These are phyloP conservation scores for Blumeriella jaapii DNA, from an alignment of 2,329 filamentous ascomycete species.

Conservation along the genomic window DNA sequence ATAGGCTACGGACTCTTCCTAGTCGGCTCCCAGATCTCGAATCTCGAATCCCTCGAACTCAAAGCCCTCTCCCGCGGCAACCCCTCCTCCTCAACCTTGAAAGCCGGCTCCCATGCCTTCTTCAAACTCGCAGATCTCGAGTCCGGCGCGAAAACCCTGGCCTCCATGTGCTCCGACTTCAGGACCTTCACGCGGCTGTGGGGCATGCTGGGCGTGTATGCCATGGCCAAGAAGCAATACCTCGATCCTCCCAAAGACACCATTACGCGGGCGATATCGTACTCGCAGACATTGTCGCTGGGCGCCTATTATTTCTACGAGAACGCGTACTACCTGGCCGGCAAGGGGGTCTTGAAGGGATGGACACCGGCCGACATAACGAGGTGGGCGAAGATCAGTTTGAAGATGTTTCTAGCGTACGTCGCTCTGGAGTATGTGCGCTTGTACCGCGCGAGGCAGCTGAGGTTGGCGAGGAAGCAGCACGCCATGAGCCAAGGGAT, in stretches of 20 bases:
- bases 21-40: conserved; percentile 6
- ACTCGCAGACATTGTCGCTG: conserved; percentile 2
- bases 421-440: conserved; percentile 6
- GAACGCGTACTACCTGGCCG: conserved; percentile 9
- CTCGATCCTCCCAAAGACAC: conserved; percentile 5
- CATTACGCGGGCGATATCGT: conserved; percentile 1
- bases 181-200: conserved; percentile 7
- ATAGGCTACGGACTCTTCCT: conserved; percentile 6
- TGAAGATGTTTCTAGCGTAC: conserved; percentile 8
- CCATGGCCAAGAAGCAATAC: conserved; percentile 8
- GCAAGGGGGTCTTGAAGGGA: conserved; percentile 6
- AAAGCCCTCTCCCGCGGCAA: conserved; percentile 3
- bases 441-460: conserved; percentile 3
- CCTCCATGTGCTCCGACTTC: conserved; percentile 8
- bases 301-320: conserved; percentile 8
- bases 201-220: conserved; percentile 7
- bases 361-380: conserved; percentile 5
- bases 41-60: conserved; percentile 4
- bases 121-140: conserved; percentile 6
- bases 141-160: conserved; percentile 3
- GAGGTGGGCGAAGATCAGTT: conserved; percentile 8
- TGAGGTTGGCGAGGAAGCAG: conserved; percentile 4
- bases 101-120: conserved; percentile 1
- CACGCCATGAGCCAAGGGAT: not conserved
- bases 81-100: not conserved